These are phyloP conservation scores for Cubamyces lactineus DNA, from an alignment of 768 basidiomycete species.

Conservation along the genomic window DNA sequence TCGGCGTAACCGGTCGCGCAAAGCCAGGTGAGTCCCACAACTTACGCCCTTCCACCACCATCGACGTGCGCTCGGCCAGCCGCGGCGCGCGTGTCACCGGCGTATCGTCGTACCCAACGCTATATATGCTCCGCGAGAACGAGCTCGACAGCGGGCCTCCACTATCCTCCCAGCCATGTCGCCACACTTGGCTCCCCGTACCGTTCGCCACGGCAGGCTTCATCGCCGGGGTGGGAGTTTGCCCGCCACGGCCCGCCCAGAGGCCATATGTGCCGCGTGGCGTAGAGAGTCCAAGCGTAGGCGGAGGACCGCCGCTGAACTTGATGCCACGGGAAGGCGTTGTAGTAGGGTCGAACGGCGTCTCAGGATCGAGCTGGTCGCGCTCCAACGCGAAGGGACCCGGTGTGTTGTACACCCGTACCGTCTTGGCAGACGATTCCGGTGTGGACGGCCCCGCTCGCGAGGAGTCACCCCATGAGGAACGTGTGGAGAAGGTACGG, in stretches of 20 bases:
- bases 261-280: slow-evolving; percentile 34
- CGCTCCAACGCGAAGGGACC: slow-evolving; percentile 21
- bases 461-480: slow-evolving; percentile 55
- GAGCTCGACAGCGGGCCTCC: slow-evolving; percentile 20
- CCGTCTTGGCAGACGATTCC: slow-evolving; percentile 37
- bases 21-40: slow-evolving; percentile 24
- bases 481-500: slow-evolving; percentile 39
- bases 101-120: slow-evolving; percentile 49
- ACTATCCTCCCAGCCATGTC: slow-evolving; percentile 25
- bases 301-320: slow-evolving; percentile 42
- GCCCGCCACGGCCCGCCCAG: slow-evolving; percentile 12
- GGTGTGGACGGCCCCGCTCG: slow-evolving; percentile 61
- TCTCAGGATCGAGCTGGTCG: slow-evolving; percentile 40
- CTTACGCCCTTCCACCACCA: slow-evolving; percentile 12
- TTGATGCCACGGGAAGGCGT: slow-evolving; percentile 81
- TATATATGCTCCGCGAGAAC: slow-evolving; percentile 25
- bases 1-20: slow-evolving; percentile 14
- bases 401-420: slow-evolving; percentile 35
- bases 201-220: slow-evolving; percentile 1
- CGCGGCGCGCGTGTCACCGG: slow-evolving; percentile 49
- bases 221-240: slow-evolving; percentile 15
- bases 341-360: slow-evolving; percentile 76
- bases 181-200: slow-evolving; percentile 19
- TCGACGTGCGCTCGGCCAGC: slow-evolving; percentile 24
- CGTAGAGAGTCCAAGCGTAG: slow-evolving; percentile 24